Conservation (phyloP, 305 asterid species). For the Fraxinus platypoda region DNA sequence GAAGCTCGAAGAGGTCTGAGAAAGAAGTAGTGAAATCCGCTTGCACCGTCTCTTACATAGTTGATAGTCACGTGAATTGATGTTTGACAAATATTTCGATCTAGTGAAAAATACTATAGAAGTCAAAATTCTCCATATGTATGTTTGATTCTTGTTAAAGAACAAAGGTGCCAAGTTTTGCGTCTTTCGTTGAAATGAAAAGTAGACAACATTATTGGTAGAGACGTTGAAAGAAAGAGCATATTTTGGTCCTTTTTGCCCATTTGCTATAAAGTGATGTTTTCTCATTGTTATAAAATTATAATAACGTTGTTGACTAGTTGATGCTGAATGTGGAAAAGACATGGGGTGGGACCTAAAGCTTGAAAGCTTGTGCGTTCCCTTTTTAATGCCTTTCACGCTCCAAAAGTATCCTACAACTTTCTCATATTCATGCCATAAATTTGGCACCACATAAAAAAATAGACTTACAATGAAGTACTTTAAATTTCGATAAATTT, state of each 20-base stretch:
- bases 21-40: neutral
- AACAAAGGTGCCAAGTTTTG: neutral
- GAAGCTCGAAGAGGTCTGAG: neutral
- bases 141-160: neutral
- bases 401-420: neutral
- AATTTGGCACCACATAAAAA: neutral
- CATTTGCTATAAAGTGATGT: neutral
- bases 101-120: neutral
- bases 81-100: neutral
- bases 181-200: neutral
- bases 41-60: neutral
- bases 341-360: neutral
- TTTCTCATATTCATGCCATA: neutral
- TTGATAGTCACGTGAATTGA: neutral
- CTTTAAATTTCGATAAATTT: neutral
- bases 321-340: neutral
- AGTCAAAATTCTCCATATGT: neutral
- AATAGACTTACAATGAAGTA: neutral
- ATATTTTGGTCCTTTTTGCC: neutral
- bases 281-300: neutral
- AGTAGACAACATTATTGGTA: neutral
- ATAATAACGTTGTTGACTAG: neutral
- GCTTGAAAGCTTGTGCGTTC: neutral
- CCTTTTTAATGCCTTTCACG: neutral
- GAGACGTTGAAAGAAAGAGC: neutral